Percentiles rank a stretch among this genome's conserved stretches.
Conservation (phyloP, 176 grass and related monocot species). For the Hsuehochloa calcarea region DNA sequence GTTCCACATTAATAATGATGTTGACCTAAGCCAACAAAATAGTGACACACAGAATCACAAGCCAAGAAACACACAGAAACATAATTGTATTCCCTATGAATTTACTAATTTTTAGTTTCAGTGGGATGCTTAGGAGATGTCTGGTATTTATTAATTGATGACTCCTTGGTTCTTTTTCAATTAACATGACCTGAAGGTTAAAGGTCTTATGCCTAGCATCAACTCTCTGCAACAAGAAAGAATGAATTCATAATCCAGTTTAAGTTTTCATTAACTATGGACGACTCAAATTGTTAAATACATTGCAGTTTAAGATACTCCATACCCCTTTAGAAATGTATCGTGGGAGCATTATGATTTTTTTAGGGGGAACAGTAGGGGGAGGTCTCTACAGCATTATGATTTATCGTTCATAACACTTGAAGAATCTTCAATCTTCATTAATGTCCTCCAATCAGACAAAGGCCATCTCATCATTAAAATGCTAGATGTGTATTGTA, state of each 20-base stretch:
- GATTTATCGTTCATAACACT: background rate
- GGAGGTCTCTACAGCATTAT: background rate
- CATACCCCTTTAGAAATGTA: constrained; percentile 2
- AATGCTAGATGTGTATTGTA: no score
- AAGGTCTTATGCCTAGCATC: background rate
- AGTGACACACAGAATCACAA: background rate
- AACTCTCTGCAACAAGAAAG: background rate
- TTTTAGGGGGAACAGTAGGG: background rate
- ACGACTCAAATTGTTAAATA: background rate
- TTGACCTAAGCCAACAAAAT: background rate
- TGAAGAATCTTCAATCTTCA: background rate
- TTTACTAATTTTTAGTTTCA: background rate
- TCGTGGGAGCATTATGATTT: background rate
- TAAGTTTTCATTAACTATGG: background rate
- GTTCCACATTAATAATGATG: background rate
- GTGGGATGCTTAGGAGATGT: background rate
- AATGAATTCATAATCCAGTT: background rate
- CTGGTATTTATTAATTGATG: background rate
- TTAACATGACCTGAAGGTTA: background rate
- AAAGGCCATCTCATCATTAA: background rate
- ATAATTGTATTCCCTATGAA: background rate
- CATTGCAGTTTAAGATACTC: background rate
- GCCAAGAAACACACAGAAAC: background rate
- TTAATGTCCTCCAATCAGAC: background rate
- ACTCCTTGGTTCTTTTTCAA: background rate